Percentiles rank a stretch among this genome's conserved stretches.
These are phyloP conservation scores for Globisporangium polare DNA, from an alignment of 352 stramenopile genomes.

Conservation along the genomic window DNA sequence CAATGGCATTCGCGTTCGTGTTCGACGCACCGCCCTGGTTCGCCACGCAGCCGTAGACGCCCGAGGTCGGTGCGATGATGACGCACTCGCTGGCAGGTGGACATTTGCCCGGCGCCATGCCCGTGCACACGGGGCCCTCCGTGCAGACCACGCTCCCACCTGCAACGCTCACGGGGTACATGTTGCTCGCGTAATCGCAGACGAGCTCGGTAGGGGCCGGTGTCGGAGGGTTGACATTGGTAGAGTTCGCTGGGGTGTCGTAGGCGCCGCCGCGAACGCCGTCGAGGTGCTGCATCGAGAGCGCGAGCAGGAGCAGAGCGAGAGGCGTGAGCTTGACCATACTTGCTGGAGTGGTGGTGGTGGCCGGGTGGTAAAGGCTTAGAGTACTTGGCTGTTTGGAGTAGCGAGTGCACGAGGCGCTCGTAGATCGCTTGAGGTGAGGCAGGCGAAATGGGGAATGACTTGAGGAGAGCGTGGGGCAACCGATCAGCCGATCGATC, in stretches of 20 bases:
- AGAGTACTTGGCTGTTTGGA: neutral
- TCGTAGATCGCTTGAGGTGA: conserved; percentile 12
- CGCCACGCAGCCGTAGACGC: conserved; percentile 25
- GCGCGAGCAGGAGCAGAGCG: conserved; percentile 19
- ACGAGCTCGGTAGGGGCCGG: conserved; percentile 10
- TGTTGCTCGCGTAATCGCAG: conserved; percentile 26
- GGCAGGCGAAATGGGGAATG: conserved; percentile 11
- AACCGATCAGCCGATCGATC: neutral
- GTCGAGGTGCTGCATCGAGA: conserved; percentile 3
- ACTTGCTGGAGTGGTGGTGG: conserved; percentile 2
- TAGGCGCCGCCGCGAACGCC: neutral
- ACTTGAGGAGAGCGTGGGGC: no score
- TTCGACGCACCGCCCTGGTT: conserved; percentile 6
- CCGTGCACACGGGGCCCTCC: conserved; percentile 24
- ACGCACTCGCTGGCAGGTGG: conserved; percentile 26
- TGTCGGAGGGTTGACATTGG: no score
- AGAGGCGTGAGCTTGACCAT: conserved; percentile 38
- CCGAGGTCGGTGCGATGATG: conserved; percentile 8
- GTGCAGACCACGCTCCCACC: conserved; percentile 28
- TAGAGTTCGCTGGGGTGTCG: no score
- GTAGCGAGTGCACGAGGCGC: neutral
- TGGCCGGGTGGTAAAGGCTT: neutral
- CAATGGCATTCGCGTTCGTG: neutral
- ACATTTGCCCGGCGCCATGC: conserved; percentile 18
- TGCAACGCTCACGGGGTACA: conserved; percentile 29